Evolutionary conservation across 495 filamentous ascomycete species (phyloP), one percentile per base, ranked within the genome.

Genomic region (Daldinia bambusicola): DNA sequence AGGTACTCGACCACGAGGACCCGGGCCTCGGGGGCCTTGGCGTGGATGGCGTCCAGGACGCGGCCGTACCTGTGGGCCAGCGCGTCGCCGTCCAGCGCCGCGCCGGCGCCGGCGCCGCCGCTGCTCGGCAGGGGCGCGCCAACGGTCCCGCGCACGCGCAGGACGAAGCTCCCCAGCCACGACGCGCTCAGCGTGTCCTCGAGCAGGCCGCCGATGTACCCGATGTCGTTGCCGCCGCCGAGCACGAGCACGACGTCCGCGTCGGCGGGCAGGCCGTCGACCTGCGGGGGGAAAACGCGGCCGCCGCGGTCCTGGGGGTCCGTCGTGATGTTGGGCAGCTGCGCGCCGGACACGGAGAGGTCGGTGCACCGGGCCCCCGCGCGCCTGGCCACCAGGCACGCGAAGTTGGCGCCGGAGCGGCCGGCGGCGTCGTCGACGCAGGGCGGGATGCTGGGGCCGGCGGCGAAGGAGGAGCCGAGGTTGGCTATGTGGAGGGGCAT

Each of bases 1-100:
- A 83, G 73, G 61, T 84, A 84, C 72, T 84, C 81, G 12, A 84
- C 80, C 32, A 84, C 74, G 16, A 75, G 77, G 20, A 84, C 70
- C 4, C 61, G 69, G 18, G 81, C 78, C 2, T 61, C 37, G 14
- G 81, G 83, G 1, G 82, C 79, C 36, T 53, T 74, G 45, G 57
- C 67, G 57, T 82, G 80, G 56, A 84, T 74, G n/a, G 55, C 61
- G 52, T 84, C 80, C 2, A 84, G 71, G 18, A 80, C 76, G 14
- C 59, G 72, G 9, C 70, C 76, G 53, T 83, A 77, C 31, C 80
- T 65, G 2, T 65, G 57, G 0, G 71, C 69, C 3, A 83, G 71
- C 20, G 70, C 66, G 7, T 75, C 74, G 7, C 70, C 68, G 8
- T 75, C 66, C 16, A 76, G 45, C 13, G 58, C 1, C 3, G 26